Conservation (phyloP, 495 filamentous ascomycete genomes). For the Xylaria grammica region DNA sequence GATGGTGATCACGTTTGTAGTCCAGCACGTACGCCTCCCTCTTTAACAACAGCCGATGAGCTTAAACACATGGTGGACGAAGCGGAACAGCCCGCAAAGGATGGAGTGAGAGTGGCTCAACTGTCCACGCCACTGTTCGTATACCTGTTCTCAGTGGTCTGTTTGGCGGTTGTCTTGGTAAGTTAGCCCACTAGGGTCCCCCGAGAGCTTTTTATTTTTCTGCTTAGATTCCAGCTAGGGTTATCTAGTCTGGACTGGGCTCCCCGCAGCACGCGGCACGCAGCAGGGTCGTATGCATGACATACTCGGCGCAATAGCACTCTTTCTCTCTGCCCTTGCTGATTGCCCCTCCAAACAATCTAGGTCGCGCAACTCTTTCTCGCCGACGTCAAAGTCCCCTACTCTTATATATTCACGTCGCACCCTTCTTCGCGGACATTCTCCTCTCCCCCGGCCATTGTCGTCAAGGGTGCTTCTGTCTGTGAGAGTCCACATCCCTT, state of each 20-base stretch:
- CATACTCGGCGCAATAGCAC: slow-evolving; percentile 32
- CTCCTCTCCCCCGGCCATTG: slow-evolving; percentile 49
- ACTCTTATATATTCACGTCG: slow-evolving; percentile 40
- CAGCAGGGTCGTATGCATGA: slow-evolving; percentile 24
- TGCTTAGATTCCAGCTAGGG: slow-evolving; percentile 21
- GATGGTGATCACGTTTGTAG: slow-evolving; percentile 25
- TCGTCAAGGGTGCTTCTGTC: slow-evolving; percentile 41
- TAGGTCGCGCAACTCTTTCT: slow-evolving; percentile 38
- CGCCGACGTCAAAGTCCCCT: slow-evolving; percentile 41
- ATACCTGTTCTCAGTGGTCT: slow-evolving; percentile 47
- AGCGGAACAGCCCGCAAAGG: slow-evolving; percentile 7
- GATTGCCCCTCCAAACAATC: slow-evolving; percentile 32
- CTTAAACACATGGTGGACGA: not conserved
- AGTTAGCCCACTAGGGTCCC: slow-evolving; percentile 32
- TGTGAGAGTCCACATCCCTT: slow-evolving; percentile 57
- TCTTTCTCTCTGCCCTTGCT: slow-evolving; percentile 21
- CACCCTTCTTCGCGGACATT: slow-evolving; percentile 39
- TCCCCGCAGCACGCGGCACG: slow-evolving; percentile 33
- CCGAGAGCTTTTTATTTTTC: slow-evolving; percentile 18
- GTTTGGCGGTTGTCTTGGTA: slow-evolving; percentile 53
- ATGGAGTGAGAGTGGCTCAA: slow-evolving; percentile 22
- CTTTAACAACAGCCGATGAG: slow-evolving; percentile 4
- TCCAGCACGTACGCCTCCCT: slow-evolving; percentile 17
- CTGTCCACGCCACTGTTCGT: slow-evolving; percentile 31
- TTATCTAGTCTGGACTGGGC: slow-evolving; percentile 15